Base-by-base conservation (phyloP, 805 yeast genomes). In the Yueomyces sp. region DNA sequence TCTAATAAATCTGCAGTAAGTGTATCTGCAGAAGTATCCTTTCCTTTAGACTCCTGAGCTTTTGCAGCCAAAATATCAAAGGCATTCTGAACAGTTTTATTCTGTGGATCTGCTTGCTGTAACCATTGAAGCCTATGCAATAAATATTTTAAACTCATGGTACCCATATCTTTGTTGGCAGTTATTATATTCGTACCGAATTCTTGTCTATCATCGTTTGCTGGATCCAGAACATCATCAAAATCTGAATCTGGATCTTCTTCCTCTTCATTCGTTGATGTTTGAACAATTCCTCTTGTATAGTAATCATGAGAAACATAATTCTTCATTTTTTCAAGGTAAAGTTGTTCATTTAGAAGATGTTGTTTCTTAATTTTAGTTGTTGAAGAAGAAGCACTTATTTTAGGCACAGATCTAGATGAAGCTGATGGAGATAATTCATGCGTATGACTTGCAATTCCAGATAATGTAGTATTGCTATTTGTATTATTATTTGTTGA, bases 281-380 rank as follows among this genome's bases (percentile, higher is more conserved):
- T 46, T 2, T 67, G 61, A 0, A 76, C 65, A 38, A 79, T 74
- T 3, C 81, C 85, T 50, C 77, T 77, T 9, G 85, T 79, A 54
- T 81, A 79, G 57, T 81, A 81, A 52, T 83, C 92, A 57, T 82
- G 85, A 3, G 67, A 72, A 37, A 68, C 64, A 48, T 75, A 79
- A 49, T 77, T 77, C 46, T 73, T 70, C 54, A 83, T 73, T 54
- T 75, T 75, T 45, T 72, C 74, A 45, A 84, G 59, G 52, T 83
- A 83, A 1, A 77, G 73, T 52, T 71, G 71, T 55, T 84, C 92
- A 53, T 82, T 88, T 3, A 78, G 47, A 1, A 59, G 56, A 41
- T 62, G 61, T 41, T 57, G 63, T 28, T 55, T 51, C 39, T 59
- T 55, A 40, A 53, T 55, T 26, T 37, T 43, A 5, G n/a, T 7